Base-by-base conservation (phyloP, 2,329 filamentous ascomycete species). In the Arachnomyces sp. region DNA sequence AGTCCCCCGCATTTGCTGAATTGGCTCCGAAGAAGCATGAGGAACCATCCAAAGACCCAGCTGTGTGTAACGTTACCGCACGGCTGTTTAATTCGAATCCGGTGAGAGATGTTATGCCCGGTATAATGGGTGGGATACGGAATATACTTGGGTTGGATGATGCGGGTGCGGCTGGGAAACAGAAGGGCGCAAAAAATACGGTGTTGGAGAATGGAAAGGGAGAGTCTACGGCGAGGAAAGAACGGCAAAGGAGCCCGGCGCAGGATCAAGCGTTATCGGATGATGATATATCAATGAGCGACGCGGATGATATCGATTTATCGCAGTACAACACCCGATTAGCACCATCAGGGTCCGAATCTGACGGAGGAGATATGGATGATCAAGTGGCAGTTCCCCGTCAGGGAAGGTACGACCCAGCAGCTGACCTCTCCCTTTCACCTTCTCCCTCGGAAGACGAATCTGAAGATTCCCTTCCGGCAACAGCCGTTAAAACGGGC, bases 11-110 rank as follows among this genome's bases (percentile, higher is more conserved):
- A 11, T 66, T 81, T 37, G 63, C 64, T 3, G 48, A 59, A 30
- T 60, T 68, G 39, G 61, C 57, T 38, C 54, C 62, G 42, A 58
- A 57, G 47, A 65, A 57, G 46, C 65, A 47, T 20, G 64, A 11
- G 56, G 64, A 5, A 57, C 65, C 13, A 56, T 40, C 38, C 28
- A 44, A 60, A 36, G 70, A 71, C 42, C 46, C 61, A 0, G 69
- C 72, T 2, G 64, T 68, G 38, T 63, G 73, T 13, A 81, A 81
- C 59, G 75, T 81, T 11, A 62, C 69, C 34, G 77, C 74, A 11
- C 60, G 77, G 38, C 48, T 81, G 38, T 79, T 74, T 53, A 80
- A 77, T 44, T 75, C 76, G 11, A 72, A 68, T 39, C 74, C 73
- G 1, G 74, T 79, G 9, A 73, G 72, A 55, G 69, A 73, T 47